Conservation (phyloP, 140 eudicot species). For the Flaveria floridana region DNA sequence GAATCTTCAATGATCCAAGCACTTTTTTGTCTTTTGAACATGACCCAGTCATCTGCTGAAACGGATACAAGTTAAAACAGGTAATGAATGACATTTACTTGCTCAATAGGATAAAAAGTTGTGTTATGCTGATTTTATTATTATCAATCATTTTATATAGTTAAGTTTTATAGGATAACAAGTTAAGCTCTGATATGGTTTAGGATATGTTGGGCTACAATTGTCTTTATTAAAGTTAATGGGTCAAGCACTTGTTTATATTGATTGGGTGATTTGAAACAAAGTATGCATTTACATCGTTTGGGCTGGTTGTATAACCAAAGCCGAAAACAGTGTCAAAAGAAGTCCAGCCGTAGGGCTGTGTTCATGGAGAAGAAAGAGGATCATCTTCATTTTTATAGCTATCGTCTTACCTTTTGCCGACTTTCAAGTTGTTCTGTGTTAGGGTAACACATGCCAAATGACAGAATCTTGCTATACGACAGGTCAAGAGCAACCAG, state of each 20-base stretch:
- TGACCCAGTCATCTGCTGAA: background rate
- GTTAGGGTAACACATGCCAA: background rate
- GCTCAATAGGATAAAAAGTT: background rate
- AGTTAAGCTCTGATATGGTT: background rate
- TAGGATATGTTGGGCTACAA: background rate
- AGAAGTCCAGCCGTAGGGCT: too few species aligned
- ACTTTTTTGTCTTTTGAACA: background rate
- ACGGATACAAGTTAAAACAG: background rate
- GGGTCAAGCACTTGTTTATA: too few species aligned
- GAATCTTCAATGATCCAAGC: slow-evolving; percentile 10
- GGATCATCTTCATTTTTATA: background rate
- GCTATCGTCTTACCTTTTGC: background rate
- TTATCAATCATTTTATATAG: background rate
- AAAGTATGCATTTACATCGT: too few species aligned
- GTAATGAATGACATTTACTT: background rate
- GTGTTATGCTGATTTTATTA: background rate
- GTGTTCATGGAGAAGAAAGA: too few species aligned
- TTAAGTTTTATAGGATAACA: background rate
- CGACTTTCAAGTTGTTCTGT: background rate
- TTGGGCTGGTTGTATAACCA: too few species aligned
- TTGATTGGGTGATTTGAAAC: too few species aligned
- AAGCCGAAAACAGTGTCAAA: too few species aligned
- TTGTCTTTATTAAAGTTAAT: too few species aligned
- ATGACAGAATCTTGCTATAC: background rate
- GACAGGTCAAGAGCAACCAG: slow-evolving; percentile 5